phyloP scores from a whole-genome alignment of 2,329 filamentous ascomycete species.

The Phoma sp. region DNA sequence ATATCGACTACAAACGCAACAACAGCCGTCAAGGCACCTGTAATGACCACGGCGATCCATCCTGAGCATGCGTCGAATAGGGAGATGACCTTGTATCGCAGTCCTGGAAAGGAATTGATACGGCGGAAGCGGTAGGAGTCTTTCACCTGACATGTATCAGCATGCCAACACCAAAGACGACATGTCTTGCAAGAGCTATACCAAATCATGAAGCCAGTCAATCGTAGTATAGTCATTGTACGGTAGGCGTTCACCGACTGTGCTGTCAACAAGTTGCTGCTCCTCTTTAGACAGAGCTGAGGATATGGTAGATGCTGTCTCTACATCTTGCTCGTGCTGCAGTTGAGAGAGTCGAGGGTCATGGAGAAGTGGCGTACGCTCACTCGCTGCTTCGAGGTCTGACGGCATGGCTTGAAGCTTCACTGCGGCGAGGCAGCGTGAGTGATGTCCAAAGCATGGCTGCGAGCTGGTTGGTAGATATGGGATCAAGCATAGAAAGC shows the following conservation, averaged over 20 bases:
- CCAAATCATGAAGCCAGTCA: slow-evolving; percentile 68
- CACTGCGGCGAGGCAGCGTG: background rate
- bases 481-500: background rate
- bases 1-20: slow-evolving; percentile 65
- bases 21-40: slow-evolving; percentile 62
- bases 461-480: background rate
- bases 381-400: slow-evolving; percentile 36
- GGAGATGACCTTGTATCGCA: slow-evolving; percentile 51
- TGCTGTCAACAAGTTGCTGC: slow-evolving; percentile 53
- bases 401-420: slow-evolving; percentile 24
- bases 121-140: slow-evolving; percentile 62
- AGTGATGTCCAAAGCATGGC: background rate
- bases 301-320: slow-evolving; percentile 53
- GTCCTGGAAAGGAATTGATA: slow-evolving; percentile 53
- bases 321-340: slow-evolving; percentile 50
- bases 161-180: background rate
- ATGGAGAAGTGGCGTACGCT: slow-evolving; percentile 47
- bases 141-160: slow-evolving; percentile 56
- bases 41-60: slow-evolving; percentile 63
- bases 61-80: slow-evolving; percentile 61
- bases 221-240: slow-evolving; percentile 70
- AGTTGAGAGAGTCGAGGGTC: slow-evolving; percentile 43
- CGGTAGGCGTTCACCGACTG: slow-evolving; percentile 63
- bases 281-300: slow-evolving; percentile 59
- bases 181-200: slow-evolving; percentile 22